Evolutionary conservation across 768 basidiomycete species (phyloP), one percentile per base, ranked within the genome.

Genomic region (Xerocomus brunneocitrinus): DNA sequence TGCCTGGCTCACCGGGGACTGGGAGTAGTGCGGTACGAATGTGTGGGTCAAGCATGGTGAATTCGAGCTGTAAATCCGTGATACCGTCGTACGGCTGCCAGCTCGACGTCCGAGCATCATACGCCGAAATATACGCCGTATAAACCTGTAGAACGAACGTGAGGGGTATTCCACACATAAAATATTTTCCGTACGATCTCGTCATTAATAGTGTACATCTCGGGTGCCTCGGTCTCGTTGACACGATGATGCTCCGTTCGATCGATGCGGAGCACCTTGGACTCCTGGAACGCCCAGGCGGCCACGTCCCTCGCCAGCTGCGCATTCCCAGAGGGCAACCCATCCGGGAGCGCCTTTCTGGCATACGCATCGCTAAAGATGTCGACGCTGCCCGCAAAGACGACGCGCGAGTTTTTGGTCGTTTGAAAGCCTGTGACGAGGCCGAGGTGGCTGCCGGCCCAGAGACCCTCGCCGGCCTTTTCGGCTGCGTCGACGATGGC

Each of bases 41-140:
- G 69, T 97, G 94, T 1, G 97, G 97, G 69, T 99, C 97, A 38
- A 99, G 83, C 97, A 99, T 99, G 22, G 93, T 95, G 67, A 98
- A 98, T 62, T 95, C 95, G 47, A 98, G 77, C 62, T 98, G 95
- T 28, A 98, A 66, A 67, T 98, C 97, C 10, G 73, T 68, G 47
- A 92, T 68, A 31, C 78, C 80, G 12, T 85, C 83, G 67, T 84
- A 85, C 0, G 91, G 86, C 48, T 73, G 73, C 92, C 93, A 98
- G 12, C 66, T 67, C 8, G 74, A 71, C 6, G 74, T 76, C 53
- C 66, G 67, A 22, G 83, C 68, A 61, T 87, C 75, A 65, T 79
- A 90, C 43, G 80, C 76, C 13, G 91, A 90, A 47, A 98, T 77
- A 25, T 84, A 78, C 1, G 88, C 77, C 16, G 78, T 79, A 69